A percentile compares a stretch with the other conserved stretches of the same genome.
phyloP scores from a whole-genome alignment of 306 rosid species.

The Elaeagnus macrophylla region DNA sequence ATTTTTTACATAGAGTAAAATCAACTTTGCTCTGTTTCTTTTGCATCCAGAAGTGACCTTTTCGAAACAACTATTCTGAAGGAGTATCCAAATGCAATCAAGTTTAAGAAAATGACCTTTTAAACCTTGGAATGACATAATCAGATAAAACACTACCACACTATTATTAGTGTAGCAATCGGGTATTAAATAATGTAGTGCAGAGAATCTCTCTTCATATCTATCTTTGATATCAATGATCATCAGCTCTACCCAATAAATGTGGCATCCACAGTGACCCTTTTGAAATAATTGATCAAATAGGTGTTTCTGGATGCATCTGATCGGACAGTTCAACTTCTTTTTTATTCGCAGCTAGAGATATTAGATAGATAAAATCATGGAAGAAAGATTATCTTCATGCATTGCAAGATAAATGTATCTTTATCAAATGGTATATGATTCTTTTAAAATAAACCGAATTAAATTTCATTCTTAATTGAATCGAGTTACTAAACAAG shows the following conservation, averaged over 20 bases:
- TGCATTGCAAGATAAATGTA: neutral
- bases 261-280: conserved; percentile 13
- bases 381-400: neutral
- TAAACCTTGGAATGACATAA: neutral
- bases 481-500: neutral
- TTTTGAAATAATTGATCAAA: conserved; percentile 12
- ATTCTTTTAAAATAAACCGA: neutral
- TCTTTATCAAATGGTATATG: neutral
- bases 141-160: neutral
- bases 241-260: conserved; percentile 7
- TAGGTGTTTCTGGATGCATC: conserved; percentile 21
- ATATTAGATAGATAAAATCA: too few species aligned
- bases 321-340: too few species aligned
- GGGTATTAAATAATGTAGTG: neutral
- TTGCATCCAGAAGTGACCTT: conserved; percentile 80
- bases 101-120: conserved; percentile 1
- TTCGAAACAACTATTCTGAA: conserved; percentile 63
- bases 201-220: conserved; percentile 18
- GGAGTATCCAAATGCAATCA: conserved; percentile 75
- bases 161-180: neutral
- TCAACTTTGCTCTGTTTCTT: conserved; percentile 46
- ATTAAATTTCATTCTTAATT: neutral
- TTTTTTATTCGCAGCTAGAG: too few species aligned
- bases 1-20: conserved; percentile 36
- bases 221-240: conserved; percentile 13